phyloP scores from a whole-genome alignment of 2,329 filamentous ascomycete species.

The Cyclaneusma minus region DNA sequence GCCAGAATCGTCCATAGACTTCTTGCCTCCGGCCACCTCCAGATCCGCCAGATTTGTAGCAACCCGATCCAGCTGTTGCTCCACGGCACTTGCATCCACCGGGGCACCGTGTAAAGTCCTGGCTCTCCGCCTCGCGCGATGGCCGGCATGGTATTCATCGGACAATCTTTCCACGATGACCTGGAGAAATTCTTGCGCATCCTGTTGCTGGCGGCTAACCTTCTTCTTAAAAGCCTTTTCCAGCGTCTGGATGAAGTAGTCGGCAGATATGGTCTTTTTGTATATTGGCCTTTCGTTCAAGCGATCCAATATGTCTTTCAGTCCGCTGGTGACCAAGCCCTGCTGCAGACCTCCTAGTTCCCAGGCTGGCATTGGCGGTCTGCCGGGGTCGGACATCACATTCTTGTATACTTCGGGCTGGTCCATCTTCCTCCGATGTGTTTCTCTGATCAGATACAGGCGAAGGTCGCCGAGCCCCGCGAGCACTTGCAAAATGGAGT shows the following conservation, averaged over 20 bases:
- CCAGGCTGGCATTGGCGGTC: conserved; percentile 35
- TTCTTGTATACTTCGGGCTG: conserved; percentile 59
- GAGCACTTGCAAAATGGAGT: conserved; percentile 85
- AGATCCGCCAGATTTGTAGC: conserved; percentile 1
- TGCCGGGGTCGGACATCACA: conserved; percentile 33
- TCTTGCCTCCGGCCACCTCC: too few species aligned
- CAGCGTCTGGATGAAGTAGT: conserved; percentile 67
- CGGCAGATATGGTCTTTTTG: conserved; percentile 82
- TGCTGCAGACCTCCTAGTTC: conserved; percentile 56
- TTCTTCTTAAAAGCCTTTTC: conserved; percentile 78
- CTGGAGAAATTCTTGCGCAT: conserved; percentile 94
- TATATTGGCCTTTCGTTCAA: conserved; percentile 89
- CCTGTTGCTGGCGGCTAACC: conserved; percentile 89
- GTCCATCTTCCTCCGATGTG: conserved; percentile 69
- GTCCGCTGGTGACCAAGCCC: conserved; percentile 67
- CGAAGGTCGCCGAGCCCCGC: conserved; percentile 82
- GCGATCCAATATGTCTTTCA: conserved; percentile 85
- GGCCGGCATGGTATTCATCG: conserved; percentile 84
- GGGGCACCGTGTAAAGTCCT: conserved; percentile 13
- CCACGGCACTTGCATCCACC: conserved; percentile 2
- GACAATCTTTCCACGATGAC: conserved; percentile 82
- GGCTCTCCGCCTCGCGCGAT: conserved; percentile 51
- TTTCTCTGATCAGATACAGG: conserved; percentile 82
- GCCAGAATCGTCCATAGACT: conserved; percentile 1
- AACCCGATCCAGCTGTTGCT: conserved; percentile 1